Evolutionary conservation across 805 yeast species (phyloP), one percentile per base, ranked within the genome.

Genomic region (Lipomyces starkeyi): DNA sequence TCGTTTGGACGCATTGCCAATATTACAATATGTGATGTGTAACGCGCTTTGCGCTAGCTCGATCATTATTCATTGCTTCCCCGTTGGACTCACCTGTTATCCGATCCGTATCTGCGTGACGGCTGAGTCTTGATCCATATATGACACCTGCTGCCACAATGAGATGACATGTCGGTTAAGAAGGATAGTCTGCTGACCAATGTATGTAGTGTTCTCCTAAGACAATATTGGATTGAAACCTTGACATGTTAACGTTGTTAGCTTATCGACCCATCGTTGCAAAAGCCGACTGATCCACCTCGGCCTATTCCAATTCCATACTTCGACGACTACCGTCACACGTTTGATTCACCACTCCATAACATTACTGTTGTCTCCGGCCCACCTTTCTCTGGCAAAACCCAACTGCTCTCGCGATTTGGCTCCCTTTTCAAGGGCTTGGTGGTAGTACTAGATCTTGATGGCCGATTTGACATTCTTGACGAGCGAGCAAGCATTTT

Each of bases 391-490:
- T 68, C 71, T 9, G 70, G 72, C 3, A 70, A 70, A 60, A 22
- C 71, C 4, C 49, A 63, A 17, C 40, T 69, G 9, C 47, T 69
- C 5, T 17, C 65, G 60, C 63, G 60, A 20, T 27, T 58, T 11
- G 22, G 55, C 11, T 37, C 70, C 11, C 59, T 54, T 25, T n/a
- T 60, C 34, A 35, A 14, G 0, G 66, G 64, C 8, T 25, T 53
- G 25, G 55, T 56, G 7, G 64, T 66, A n/a, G 54, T 70, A 13
- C 29, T 70, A 29, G 73, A 70, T 65, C 61, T 69, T 11, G 72
- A 69, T 43, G 67, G 66, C n/a, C 65, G 68, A 32, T 43, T 66
- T 43, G 64, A 20, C 8, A 47, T 49, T 13, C 53, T 43, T n/a
- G 43, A 35, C 8, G 34, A 14, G 25, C 11, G 13, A 14, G 52